These are phyloP conservation scores for Amanita inopinata DNA, from an alignment of 768 basidiomycete species.

Conservation along the genomic window DNA sequence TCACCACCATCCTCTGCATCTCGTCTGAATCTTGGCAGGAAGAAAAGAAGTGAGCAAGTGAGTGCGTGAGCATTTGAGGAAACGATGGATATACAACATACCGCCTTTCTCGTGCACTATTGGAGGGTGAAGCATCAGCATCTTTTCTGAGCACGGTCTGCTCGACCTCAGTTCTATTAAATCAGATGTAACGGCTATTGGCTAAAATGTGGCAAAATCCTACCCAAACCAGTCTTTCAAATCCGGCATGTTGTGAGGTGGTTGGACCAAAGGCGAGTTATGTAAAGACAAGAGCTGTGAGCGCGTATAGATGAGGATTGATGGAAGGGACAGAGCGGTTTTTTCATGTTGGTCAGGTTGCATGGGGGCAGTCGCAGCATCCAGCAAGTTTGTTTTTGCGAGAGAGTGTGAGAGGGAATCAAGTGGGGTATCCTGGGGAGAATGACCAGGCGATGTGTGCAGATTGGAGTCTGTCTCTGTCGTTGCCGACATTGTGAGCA, in stretches of 20 bases:
- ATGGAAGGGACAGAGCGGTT: conserved; percentile 24
- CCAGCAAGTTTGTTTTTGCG: conserved; percentile 11
- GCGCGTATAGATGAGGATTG: conserved; percentile 61
- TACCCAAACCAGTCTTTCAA: conserved; percentile 89
- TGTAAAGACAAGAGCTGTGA: conserved; percentile 57
- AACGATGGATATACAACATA: conserved; percentile 19
- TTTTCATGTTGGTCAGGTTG: conserved; percentile 20
- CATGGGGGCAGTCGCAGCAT: conserved; percentile 15
- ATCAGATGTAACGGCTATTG: conserved; percentile 14
- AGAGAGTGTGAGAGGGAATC: conserved; percentile 15
- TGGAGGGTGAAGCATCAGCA: conserved; percentile 44
- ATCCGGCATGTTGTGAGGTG: conserved; percentile 68
- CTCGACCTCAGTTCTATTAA: conserved; percentile 48
- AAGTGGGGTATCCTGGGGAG: conserved; percentile 10
- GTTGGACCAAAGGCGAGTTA: conserved; percentile 66
- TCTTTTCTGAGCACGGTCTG: conserved; percentile 61
- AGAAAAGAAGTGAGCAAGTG: conserved; percentile 12
- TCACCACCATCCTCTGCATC: conserved; percentile 69
- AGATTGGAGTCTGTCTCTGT: conserved; percentile 5
- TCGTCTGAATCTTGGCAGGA: conserved; percentile 55
- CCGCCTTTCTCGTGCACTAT: conserved; percentile 60
- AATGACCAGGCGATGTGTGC: conserved; percentile 9
- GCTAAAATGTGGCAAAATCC: conserved; percentile 17
- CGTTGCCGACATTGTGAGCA: conserved; percentile 16
- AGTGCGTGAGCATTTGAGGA: too few species aligned